Evolutionary conservation across 805 yeast species (phyloP).

Genomic region (Wickerhamiella bombiphila): DNA sequence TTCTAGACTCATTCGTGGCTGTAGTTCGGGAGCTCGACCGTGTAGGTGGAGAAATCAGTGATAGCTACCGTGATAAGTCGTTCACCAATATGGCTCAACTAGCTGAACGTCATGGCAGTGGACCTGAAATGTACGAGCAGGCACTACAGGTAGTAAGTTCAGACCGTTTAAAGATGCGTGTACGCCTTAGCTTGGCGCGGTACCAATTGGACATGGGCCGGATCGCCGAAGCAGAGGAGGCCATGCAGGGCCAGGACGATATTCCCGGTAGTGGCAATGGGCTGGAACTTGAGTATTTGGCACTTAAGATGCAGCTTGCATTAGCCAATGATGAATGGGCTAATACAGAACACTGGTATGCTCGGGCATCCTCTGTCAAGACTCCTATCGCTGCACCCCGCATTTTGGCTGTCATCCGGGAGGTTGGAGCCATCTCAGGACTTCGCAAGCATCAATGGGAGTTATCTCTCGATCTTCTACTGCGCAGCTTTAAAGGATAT

Average conservation of each 20-base stretch:
- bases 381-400: conserved; percentile 55
- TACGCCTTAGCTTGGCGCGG: conserved; percentile 22
- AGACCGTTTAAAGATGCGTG: conserved; percentile 20
- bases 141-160: background rate
- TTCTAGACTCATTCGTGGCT: conserved; percentile 9
- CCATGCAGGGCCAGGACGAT: conserved; percentile 16
- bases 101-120: conserved; percentile 7
- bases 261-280: background rate
- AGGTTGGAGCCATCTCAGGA: conserved; percentile 58
- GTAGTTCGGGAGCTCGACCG: conserved; percentile 14
- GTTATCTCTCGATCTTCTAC: conserved; percentile 39
- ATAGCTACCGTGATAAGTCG: conserved; percentile 25
- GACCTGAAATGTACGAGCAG: background rate
- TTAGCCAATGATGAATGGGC: conserved; percentile 24
- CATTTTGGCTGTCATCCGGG: conserved; percentile 58
- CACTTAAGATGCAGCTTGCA: conserved; percentile 46
- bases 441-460: conserved; percentile 42
- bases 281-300: conserved; percentile 44
- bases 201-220: conserved; percentile 16
- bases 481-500: conserved; percentile 42
- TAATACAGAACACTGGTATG: conserved; percentile 35
- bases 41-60: conserved; percentile 6
- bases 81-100: conserved; percentile 17
- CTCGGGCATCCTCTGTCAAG: conserved; percentile 33
- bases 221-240: conserved; percentile 6